Conservation (phyloP, 257 asterid species). For the Haberlea rhodopensis region DNA sequence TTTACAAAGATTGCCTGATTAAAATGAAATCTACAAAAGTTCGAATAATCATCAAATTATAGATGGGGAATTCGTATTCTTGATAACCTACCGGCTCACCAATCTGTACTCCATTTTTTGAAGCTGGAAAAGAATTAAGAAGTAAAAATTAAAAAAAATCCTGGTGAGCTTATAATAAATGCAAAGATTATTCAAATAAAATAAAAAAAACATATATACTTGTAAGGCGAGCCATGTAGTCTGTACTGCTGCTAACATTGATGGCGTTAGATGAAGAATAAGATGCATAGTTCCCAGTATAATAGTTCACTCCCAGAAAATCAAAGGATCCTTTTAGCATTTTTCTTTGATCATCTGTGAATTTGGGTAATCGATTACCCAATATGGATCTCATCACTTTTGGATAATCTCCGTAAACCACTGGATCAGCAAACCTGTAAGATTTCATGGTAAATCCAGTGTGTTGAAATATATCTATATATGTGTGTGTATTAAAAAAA, state of each 20-base stretch:
- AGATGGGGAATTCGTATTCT: no score
- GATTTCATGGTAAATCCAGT: no score
- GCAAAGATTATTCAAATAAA: no score
- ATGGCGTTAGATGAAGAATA: slow-evolving; percentile 11
- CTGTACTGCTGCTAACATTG: slow-evolving; percentile 27
- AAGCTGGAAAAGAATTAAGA: neutral
- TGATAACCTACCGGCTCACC: neutral
- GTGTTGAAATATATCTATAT: no score
- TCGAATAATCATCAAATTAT: no score
- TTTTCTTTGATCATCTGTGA: slow-evolving; percentile 27
- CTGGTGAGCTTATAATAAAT: no score
- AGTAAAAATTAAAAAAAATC: no score
- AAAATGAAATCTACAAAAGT: no score
- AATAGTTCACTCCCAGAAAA: slow-evolving; percentile 60
- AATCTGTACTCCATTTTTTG: neutral
- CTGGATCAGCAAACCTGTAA: slow-evolving; percentile 52
- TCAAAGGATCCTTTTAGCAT: slow-evolving; percentile 51
- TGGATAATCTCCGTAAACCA: slow-evolving; percentile 55
- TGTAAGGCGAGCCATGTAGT: slow-evolving; percentile 24
- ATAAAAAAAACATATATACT: no score
- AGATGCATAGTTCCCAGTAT: slow-evolving; percentile 44
- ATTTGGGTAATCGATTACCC: slow-evolving; percentile 45
- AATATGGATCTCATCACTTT: slow-evolving; percentile 34
- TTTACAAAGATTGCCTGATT: neutral
- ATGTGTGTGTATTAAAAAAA: no score